Conservation (phyloP, 2,329 filamentous ascomycete genomes). For the Clarireedia homoeocarpa region DNA sequence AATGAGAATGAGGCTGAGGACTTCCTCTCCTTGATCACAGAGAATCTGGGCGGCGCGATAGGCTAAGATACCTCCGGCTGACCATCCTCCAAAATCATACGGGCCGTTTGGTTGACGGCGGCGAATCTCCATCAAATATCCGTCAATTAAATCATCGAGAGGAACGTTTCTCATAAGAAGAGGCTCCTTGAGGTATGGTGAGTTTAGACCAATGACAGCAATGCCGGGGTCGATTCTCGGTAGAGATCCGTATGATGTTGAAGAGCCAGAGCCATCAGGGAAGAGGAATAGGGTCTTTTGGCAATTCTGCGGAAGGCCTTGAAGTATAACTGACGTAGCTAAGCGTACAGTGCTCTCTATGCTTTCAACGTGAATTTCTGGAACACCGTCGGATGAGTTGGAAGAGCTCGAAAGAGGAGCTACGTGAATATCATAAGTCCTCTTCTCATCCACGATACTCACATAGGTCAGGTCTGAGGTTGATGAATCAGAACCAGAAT, state of each 20-base stretch:
- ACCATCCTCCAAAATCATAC: constrained; percentile 52
- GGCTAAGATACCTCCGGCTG: constrained; percentile 64
- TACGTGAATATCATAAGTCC: no score
- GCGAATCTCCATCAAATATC: constrained; percentile 59
- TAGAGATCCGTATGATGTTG: constrained; percentile 23
- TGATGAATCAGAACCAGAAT: no score
- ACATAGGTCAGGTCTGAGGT: no score
- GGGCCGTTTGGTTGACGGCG: constrained; percentile 57
- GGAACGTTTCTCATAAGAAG: constrained; percentile 55
- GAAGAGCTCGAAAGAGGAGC: no score
- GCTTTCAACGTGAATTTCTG: no score
- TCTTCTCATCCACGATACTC: no score
- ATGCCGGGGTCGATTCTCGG: constrained; percentile 36
- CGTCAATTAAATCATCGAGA: constrained; percentile 49
- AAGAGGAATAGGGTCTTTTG: constrained; percentile 33
- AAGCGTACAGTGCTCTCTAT: background rate
- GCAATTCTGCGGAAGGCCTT: constrained; percentile 37
- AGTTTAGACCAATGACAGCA: constrained; percentile 54
- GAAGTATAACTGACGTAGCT: constrained; percentile 31
- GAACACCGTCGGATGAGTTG: no score
- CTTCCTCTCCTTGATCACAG: constrained; percentile 11
- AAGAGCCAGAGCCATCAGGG: constrained; percentile 40
- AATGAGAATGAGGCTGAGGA: constrained; percentile 14
- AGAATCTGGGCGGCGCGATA: constrained; percentile 51
- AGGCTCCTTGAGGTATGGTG: constrained; percentile 61